Base-by-base conservation (phyloP, 2,329 filamentous ascomycete genomes). In the Aspergillus calidoustus region DNA sequence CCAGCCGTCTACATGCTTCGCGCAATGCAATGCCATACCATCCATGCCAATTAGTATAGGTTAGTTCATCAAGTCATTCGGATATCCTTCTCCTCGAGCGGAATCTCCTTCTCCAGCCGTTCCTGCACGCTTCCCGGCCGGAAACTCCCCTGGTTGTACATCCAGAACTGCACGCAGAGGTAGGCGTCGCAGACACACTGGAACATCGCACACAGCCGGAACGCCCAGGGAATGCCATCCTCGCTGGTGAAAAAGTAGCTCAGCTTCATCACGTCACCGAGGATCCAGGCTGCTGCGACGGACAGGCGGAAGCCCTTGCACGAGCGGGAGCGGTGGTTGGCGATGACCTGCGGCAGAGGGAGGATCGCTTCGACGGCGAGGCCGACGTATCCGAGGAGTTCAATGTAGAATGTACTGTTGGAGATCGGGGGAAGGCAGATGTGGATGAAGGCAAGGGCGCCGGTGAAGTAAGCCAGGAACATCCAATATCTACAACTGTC, bases 391-490 rank as follows among this genome's bases (percentile, higher is more conserved):
- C 81, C 81, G 31, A 83, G 73, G 30, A 80, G 54, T 31, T 74
- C 73, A 65, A 80, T 80, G 56, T 83, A 83, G 58, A 71, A 64
- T 30, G 74, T 62, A 2, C 80, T 79, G 17, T 76, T 59, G 4
- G 78, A 71, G n/a, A 82, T 79, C 1, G 80, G 77, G 2, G 81
- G 80, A 22, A 88, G 71, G 31, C 87, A 71, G 17, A 86, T 59
- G 61, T 88, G 86, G 46, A 87, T 73, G 15, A 82, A 76, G 44
- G 83, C 72, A 38, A 89, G 76, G 0, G 69, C 69, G 19, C 74
- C 73, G 22, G 80, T 77, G 66, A 87, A 84, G 72, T 86, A 87
- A 9, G 75, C 77, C 17, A 89, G 69, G 69, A 86, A 87, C 28
- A 79, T 76, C 85, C 85, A 88, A 73, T 88, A 89, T 52, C 78